Percentiles rank a stretch among this genome's conserved stretches.
Conservation (phyloP, 257 asterid species). For the Jasminum sambac region DNA sequence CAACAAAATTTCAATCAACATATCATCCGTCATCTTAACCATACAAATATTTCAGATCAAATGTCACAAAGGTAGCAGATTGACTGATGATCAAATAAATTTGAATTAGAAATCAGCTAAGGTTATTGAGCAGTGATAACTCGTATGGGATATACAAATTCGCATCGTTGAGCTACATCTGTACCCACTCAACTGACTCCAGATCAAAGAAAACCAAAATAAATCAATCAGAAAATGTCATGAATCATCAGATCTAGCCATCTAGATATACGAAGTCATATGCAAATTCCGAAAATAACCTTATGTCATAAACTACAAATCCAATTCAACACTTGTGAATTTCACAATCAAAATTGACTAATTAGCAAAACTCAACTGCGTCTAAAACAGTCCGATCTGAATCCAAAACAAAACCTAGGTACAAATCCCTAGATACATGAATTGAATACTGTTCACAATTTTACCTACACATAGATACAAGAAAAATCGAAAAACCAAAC, state of each 20-base stretch:
- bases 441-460: neutral
- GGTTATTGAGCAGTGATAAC: neutral
- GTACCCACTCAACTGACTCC: neutral
- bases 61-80: neutral
- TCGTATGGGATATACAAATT: neutral
- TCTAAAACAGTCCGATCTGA: conserved; percentile 14
- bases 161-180: neutral
- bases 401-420: neutral
- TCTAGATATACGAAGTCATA: neutral
- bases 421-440: neutral
- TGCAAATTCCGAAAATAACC: neutral
- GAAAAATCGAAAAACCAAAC: conserved; percentile 11
- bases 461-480: neutral
- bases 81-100: neutral
- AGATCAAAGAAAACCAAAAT: neutral
- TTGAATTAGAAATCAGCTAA: neutral
- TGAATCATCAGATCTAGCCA: neutral
- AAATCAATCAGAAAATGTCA: neutral
- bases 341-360: neutral
- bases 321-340: neutral
- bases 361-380: conserved; percentile 7
- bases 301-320: neutral
- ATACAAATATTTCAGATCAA: neutral
- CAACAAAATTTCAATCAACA: neutral
- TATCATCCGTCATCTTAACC: neutral